phyloP scores from a whole-genome alignment of 192 early-diverging fungal genomes.

The Podila epicladia region DNA sequence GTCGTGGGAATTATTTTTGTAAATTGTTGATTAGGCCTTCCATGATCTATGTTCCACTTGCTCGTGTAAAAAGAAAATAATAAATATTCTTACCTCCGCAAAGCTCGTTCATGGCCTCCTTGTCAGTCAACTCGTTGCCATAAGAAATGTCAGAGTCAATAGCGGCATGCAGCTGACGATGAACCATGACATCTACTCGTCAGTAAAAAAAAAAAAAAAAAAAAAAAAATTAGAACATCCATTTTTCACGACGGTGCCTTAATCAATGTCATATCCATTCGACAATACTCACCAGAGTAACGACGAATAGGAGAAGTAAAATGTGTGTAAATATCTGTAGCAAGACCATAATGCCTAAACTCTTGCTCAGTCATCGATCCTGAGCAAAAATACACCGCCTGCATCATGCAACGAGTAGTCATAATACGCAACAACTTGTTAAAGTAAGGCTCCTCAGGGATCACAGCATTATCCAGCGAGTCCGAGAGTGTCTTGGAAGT shows the following conservation, averaged over 20 bases:
- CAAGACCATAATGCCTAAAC: slow-evolving; percentile 94
- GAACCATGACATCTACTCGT: slow-evolving; percentile 87
- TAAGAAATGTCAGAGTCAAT: slow-evolving; percentile 58
- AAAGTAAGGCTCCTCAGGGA: slow-evolving; percentile 90
- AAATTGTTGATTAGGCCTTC: slow-evolving; percentile 13
- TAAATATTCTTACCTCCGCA: slow-evolving; percentile 69
- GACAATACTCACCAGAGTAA: slow-evolving; percentile 74
- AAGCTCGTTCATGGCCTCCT: slow-evolving; percentile 81
- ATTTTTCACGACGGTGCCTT: no score
- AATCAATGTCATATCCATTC: background rate
- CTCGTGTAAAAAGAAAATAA: background rate
- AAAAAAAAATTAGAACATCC: no score
- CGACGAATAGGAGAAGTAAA: slow-evolving; percentile 99
- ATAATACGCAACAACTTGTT: slow-evolving; percentile 96
- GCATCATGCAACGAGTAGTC: slow-evolving; percentile 96
- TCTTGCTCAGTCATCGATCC: slow-evolving; percentile 70
- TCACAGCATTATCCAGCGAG: slow-evolving; percentile 87
- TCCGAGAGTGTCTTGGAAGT: slow-evolving; percentile 85
- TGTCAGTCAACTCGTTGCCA: slow-evolving; percentile 84
- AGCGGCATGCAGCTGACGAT: slow-evolving; percentile 78
- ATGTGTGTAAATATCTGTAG: slow-evolving; percentile 94
- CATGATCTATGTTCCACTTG: background rate
- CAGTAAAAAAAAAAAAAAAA: background rate
- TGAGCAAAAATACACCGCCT: slow-evolving; percentile 97
- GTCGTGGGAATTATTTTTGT: slow-evolving; percentile 29